A percentile compares a stretch with the other conserved stretches of the same genome.
Conservation (phyloP, 2,329 filamentous ascomycete species). For the Dendryphion nanum region DNA sequence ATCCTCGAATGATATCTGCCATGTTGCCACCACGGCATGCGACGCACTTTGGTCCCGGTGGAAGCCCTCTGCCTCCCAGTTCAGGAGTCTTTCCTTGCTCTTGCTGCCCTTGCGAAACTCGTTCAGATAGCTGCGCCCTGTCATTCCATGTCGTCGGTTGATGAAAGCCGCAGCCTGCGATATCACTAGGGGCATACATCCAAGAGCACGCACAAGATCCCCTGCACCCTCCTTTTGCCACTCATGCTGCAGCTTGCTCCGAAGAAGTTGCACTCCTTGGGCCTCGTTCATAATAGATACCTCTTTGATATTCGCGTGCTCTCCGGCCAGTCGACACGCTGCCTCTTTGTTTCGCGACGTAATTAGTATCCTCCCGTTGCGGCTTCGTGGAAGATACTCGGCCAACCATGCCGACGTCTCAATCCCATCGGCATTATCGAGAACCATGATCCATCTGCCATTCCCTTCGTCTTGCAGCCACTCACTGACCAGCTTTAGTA, state of each 20-base stretch:
- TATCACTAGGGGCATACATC: slow-evolving; percentile 1
- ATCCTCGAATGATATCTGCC: slow-evolving; percentile 32
- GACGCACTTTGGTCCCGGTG: slow-evolving; percentile 32
- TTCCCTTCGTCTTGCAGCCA: slow-evolving; percentile 9
- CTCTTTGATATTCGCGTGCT: not conserved
- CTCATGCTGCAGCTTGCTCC: slow-evolving; percentile 14
- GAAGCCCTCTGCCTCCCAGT: slow-evolving; percentile 25
- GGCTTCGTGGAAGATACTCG: too few relatives aligned
- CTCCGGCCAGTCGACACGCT: not conserved
- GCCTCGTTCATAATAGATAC: not conserved
- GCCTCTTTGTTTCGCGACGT: not conserved
- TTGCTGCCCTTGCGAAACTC: slow-evolving; percentile 36
- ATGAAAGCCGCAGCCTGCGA: slow-evolving; percentile 2
- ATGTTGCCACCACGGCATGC: slow-evolving; percentile 40
- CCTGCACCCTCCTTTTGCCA: slow-evolving; percentile 4
- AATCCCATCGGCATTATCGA: slow-evolving; percentile 2
- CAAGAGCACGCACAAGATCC: slow-evolving; percentile 4
- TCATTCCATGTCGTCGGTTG: slow-evolving; percentile 7
- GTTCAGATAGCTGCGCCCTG: slow-evolving; percentile 36
- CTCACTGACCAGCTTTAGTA: slow-evolving; percentile 13
- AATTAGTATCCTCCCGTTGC: not conserved
- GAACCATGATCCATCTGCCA: slow-evolving; percentile 4
- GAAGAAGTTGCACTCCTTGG: not conserved
- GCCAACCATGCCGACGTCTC: not conserved
- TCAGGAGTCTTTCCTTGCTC: slow-evolving; percentile 17